phyloP scores from a whole-genome alignment of 352 stramenopile species.

The Sclerospora graminicola region DNA sequence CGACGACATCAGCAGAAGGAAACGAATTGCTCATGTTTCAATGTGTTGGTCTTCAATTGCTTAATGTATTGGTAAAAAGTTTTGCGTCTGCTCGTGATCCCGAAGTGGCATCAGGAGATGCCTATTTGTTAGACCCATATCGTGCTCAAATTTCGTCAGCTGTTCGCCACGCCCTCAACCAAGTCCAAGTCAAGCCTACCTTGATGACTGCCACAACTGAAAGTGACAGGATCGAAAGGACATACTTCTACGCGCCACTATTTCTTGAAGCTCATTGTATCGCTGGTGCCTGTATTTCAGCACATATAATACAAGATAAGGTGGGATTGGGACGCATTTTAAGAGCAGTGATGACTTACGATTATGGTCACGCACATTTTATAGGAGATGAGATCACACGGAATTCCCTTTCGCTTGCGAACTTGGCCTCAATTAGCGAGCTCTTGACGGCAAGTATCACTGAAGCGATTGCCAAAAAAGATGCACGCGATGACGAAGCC shows the following conservation, averaged over 20 bases:
- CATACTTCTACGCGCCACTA: slow-evolving; percentile 49
- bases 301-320: slow-evolving; percentile 61
- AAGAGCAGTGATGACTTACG: slow-evolving; percentile 39
- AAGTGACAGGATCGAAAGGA: slow-evolving; percentile 11
- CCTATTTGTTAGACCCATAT: slow-evolving; percentile 69
- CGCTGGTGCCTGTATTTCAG: slow-evolving; percentile 38
- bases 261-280: slow-evolving; percentile 58
- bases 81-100: slow-evolving; percentile 55
- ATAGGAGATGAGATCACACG: slow-evolving; percentile 51
- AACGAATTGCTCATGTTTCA: slow-evolving; percentile 77
- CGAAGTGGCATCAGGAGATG: slow-evolving; percentile 42
- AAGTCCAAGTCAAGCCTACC: slow-evolving; percentile 25
- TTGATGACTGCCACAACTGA: slow-evolving; percentile 5
- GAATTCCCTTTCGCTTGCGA: slow-evolving; percentile 42
- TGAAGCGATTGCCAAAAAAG: slow-evolving; percentile 17
- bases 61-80: slow-evolving; percentile 52
- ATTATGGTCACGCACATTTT: slow-evolving; percentile 56
- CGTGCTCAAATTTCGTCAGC: slow-evolving; percentile 76
- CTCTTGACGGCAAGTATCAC: slow-evolving; percentile 36
- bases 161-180: slow-evolving; percentile 65
- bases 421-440: slow-evolving; percentile 49
- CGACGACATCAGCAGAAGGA: slow-evolving; percentile 54
- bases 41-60: slow-evolving; percentile 46
- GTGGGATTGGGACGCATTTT: slow-evolving; percentile 55
- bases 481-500: slow-evolving; percentile 13